phyloP scores from a whole-genome alignment of 1,284 basidiomycete genomes.

The Paramarasmius palmivorus region DNA sequence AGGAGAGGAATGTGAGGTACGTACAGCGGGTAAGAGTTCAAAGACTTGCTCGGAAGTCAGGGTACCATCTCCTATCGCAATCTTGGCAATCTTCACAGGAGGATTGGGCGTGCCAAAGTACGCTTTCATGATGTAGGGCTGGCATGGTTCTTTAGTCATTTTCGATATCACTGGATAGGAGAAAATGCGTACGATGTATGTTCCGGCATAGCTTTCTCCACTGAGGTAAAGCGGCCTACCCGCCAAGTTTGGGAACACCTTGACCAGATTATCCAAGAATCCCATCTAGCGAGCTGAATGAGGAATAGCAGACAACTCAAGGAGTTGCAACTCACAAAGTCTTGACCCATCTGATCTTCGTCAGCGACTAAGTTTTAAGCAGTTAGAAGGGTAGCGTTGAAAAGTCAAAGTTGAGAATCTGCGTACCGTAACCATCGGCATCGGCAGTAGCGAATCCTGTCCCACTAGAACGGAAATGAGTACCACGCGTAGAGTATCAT shows the following conservation, averaged over 20 bases:
- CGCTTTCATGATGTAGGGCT: constrained; percentile 75
- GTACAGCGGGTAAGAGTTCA: constrained; percentile 53
- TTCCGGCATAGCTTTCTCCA: constrained; percentile 70
- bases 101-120: constrained; percentile 62
- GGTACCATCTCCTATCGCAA: constrained; percentile 70
- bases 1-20: constrained; percentile 18
- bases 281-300: constrained; percentile 45
- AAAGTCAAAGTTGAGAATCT: constrained; percentile 2
- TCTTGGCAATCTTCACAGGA: constrained; percentile 67
- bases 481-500: neutral
- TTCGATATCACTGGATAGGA: neutral
- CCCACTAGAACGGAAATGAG: constrained; percentile 40
- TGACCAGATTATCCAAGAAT: constrained; percentile 66
- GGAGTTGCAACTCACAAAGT: constrained; percentile 54
- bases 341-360: constrained; percentile 67
- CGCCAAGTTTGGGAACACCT: constrained; percentile 63
- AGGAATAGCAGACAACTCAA: neutral
- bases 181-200: constrained; percentile 51
- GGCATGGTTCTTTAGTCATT: constrained; percentile 6
- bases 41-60: constrained; percentile 50
- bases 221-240: constrained; percentile 60
- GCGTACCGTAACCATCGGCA: constrained; percentile 54
- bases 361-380: constrained; percentile 31
- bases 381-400: constrained; percentile 1
- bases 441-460: constrained; percentile 69